These are phyloP conservation scores for Rhizoclosmatium hyalinum DNA, from an alignment of 371 early-diverging fungal species.

Conservation along the genomic window DNA sequence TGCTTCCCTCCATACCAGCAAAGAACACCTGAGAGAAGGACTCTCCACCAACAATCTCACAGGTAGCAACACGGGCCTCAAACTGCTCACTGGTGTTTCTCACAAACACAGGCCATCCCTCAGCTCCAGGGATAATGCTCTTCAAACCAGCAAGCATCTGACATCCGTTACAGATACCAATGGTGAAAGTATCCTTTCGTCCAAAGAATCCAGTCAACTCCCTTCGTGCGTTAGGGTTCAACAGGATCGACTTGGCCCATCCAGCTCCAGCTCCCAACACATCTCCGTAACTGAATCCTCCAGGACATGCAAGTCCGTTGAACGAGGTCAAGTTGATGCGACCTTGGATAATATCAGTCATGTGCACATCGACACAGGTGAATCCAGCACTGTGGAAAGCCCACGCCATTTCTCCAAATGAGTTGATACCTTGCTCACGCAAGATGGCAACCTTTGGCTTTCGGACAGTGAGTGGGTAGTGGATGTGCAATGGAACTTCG, in stretches of 20 bases:
- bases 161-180: constrained; percentile 98
- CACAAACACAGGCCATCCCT: constrained; percentile 87
- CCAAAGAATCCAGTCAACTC: constrained; percentile 85
- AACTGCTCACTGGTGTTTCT: constrained; percentile 91
- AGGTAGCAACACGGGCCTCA: constrained; percentile 88
- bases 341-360: constrained; percentile 90
- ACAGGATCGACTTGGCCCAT: constrained; percentile 91
- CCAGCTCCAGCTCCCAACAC: constrained; percentile 96
- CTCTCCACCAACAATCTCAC: constrained; percentile 63
- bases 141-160: constrained; percentile 90
- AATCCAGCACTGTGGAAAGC: constrained; percentile 94
- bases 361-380: constrained; percentile 92
- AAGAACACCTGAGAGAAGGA: constrained; percentile 74
- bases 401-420: constrained; percentile 92
- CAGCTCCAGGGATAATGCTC: constrained; percentile 74
- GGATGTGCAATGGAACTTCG: constrained; percentile 17
- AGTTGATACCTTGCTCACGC: constrained; percentile 97
- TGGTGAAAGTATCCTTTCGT: constrained; percentile 87
- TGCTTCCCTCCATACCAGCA: constrained; percentile 87
- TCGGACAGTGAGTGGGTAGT: constrained; percentile 10
- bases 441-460: constrained; percentile 90
- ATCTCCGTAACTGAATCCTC: constrained; percentile 98
- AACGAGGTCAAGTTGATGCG: constrained; percentile 66
- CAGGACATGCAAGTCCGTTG: constrained; percentile 90
- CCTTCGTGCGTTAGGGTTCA: constrained; percentile 70